Evolutionary conservation across 352 stramenopile species (phyloP).

Genomic region (Globisporangium acanthophoron): DNA sequence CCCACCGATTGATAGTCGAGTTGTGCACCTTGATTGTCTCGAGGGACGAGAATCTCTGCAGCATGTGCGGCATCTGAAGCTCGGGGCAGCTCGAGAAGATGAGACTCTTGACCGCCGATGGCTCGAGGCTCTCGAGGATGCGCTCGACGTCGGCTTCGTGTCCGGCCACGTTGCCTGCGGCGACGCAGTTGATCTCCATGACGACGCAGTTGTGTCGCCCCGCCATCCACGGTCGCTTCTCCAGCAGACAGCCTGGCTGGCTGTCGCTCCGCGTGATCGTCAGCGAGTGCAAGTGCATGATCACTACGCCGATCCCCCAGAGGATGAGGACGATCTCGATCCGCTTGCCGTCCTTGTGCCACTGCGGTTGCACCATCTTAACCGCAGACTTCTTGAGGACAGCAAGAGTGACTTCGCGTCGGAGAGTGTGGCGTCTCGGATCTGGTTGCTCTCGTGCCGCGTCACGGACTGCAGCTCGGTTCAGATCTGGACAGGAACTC

Average conservation of each 20-base stretch:
- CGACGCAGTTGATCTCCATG: constrained; percentile 6
- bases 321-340: constrained; percentile 4
- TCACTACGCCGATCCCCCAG: not conserved
- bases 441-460: too few species aligned
- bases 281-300: constrained; percentile 2
- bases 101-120: not conserved
- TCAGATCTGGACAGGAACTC: too few species aligned
- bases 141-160: not conserved
- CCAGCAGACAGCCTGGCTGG: not conserved
- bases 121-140: not conserved
- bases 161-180: not conserved
- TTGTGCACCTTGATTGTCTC: constrained; percentile 9
- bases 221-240: constrained; percentile 4
- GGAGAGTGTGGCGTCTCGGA: too few species aligned
- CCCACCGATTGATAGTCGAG: constrained; percentile 2
- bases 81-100: constrained; percentile 8
- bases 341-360: constrained; percentile 1
- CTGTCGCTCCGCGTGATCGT: not conserved
- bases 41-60: not conserved
- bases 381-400: not conserved
- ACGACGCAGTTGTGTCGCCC: constrained; percentile 7
- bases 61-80: constrained; percentile 1
- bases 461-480: too few species aligned
- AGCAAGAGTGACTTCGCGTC: not conserved
- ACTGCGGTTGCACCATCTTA: constrained; percentile 3